Conservation (phyloP, 176 grass and related monocot species). For the Ensete ventricosum region DNA sequence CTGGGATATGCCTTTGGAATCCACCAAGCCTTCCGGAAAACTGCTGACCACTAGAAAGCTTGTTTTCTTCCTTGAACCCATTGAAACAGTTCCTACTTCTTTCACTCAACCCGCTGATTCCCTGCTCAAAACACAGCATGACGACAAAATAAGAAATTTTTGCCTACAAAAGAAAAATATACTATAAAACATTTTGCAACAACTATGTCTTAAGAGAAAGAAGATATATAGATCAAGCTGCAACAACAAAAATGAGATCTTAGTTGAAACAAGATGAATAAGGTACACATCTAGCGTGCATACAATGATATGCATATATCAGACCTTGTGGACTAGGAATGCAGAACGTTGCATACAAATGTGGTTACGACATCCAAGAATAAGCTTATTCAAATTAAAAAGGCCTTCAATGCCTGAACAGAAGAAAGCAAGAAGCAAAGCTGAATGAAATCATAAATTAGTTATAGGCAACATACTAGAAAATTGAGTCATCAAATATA, state of each 20-base stretch:
- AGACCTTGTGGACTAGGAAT: not conserved
- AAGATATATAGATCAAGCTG: not conserved
- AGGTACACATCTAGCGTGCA: not conserved
- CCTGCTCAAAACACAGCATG: slow-evolving; percentile 27
- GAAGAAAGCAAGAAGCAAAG: no score
- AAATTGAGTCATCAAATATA: not conserved
- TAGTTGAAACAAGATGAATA: not conserved
- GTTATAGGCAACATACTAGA: not conserved
- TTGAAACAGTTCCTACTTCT: slow-evolving; percentile 49
- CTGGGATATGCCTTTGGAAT: slow-evolving; percentile 32
- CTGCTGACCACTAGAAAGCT: slow-evolving; percentile 20
- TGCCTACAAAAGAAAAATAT: not conserved
- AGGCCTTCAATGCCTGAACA: no score
- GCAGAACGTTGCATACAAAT: not conserved
- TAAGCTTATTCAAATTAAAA: not conserved
- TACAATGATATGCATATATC: not conserved
- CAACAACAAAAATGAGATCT: not conserved
- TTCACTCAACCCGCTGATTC: slow-evolving; percentile 40
- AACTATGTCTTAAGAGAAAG: not conserved
- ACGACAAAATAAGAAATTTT: not conserved
- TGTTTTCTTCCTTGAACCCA: slow-evolving; percentile 42
- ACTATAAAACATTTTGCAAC: not conserved
- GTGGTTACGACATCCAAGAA: not conserved
- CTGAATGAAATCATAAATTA: no score
- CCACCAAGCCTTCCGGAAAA: slow-evolving; percentile 24